phyloP scores from a whole-genome alignment of 805 yeast species.

The Saturnispora gosingensis region DNA sequence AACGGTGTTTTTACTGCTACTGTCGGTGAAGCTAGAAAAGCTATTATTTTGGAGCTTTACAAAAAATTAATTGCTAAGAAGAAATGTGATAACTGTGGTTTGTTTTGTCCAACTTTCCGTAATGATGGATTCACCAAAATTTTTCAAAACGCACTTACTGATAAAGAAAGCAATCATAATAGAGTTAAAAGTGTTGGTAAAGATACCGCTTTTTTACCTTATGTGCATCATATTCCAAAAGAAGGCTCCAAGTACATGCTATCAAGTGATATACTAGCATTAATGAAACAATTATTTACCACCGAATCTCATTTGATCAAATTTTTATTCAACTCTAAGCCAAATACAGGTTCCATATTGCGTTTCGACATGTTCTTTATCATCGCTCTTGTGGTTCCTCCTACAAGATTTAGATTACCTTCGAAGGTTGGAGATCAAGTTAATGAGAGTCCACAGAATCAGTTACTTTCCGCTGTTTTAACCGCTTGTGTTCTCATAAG shows the following conservation, averaged over 20 bases:
- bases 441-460: constrained; percentile 91
- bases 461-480: constrained; percentile 68
- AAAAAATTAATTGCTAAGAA: constrained; percentile 63
- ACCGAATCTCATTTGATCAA: constrained; percentile 62
- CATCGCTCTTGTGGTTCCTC: constrained; percentile 85
- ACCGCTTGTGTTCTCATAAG: constrained; percentile 75
- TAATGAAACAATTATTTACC: constrained; percentile 64
- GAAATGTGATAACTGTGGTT: constrained; percentile 91
- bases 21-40: constrained; percentile 80
- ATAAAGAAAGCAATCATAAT: constrained; percentile 74
- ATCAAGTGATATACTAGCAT: constrained; percentile 78
- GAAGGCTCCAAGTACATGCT: constrained; percentile 78
- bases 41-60: constrained; percentile 61
- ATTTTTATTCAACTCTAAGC: constrained; percentile 76
- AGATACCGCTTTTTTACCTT: constrained; percentile 14
- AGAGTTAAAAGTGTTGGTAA: constrained; percentile 60
- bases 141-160: constrained; percentile 78
- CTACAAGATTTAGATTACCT: constrained; percentile 95
- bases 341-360: constrained; percentile 38
- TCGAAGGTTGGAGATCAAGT: constrained; percentile 93
- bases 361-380: constrained; percentile 82
- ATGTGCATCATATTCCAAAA: constrained; percentile 41
- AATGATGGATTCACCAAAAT: constrained; percentile 92
- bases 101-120: constrained; percentile 89
- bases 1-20: constrained; percentile 74